These are phyloP conservation scores for Trifolium pratense DNA, from an alignment of 306 rosid genomes.

Conservation along the genomic window DNA sequence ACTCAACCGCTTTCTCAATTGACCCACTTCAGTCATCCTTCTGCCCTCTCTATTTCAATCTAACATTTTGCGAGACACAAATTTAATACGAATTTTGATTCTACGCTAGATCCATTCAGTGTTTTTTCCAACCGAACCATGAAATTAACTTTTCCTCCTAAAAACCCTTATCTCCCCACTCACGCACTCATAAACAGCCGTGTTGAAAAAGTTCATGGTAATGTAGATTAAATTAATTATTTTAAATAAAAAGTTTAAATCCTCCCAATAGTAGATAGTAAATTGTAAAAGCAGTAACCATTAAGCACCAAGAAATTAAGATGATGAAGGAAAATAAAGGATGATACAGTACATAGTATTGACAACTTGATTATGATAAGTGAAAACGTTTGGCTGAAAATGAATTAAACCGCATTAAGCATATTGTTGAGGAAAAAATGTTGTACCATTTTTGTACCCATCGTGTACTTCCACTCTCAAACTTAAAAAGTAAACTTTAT, in stretches of 20 bases:
- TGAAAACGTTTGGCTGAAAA: constrained; percentile 20
- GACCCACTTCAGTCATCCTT: no score
- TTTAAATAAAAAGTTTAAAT: neutral
- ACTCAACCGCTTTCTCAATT: no score
- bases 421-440: neutral
- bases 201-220: no score
- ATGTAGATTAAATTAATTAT: neutral
- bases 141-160: neutral
- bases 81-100: no score
- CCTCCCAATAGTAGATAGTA: neutral
- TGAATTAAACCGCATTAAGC: constrained; percentile 16
- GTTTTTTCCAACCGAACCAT: no score
- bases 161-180: neutral
- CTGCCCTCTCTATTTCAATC: no score
- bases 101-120: no score
- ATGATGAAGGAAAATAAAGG: neutral
- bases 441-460: constrained; percentile 34
- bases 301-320: neutral
- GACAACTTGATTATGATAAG: neutral
- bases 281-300: neutral
- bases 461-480: constrained; percentile 40
- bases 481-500: neutral
- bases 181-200: neutral
- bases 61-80: no score
- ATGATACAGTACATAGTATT: neutral